Base-by-base conservation (phyloP, 768 basidiomycete species). In the Trichaptum fuscoviolaceum region DNA sequence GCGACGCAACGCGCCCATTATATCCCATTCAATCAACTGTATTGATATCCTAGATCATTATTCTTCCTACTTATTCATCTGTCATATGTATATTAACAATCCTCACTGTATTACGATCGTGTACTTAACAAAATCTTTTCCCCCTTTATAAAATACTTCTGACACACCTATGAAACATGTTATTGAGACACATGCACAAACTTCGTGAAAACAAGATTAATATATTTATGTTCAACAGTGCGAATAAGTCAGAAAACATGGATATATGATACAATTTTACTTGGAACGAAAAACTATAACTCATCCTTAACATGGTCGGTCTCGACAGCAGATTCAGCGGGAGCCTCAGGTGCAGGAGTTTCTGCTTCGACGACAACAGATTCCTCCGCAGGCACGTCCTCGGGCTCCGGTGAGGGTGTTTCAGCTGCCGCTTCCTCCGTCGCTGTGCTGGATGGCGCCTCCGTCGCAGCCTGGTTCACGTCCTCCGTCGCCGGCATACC, bases 251-350 rank as follows among this genome's bases (percentile, higher is more conserved):
- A 52, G 20, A 52, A 52, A 52, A 20, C 20, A 52, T 12, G 12
- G 15, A 52, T 52, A 52, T 52, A 52, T 52, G 12, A 52, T 52
- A 52, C 42, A 52, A 2, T 15, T 52, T 52, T 52, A 5, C 3
- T 52, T 20, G 2, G 30, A 12, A 52, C 6, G 5, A 12, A 52
- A 12, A 52, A 61, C 15, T 61, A 61, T 61, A 61, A 61, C 59
- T 61, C 59, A 25, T 61, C 59, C 59, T 61, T 61, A 15, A 61
- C 59, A 61, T 24, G 59, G 10, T 61, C 59, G 3, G 24, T 20
- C 23, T 25, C 24, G 3, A 25, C 59, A 52, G 42, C 42, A 15
- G 42, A 12, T 18, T 61, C 30, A 25, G 59, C 59, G 30, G 59
- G 24, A 6, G 23, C 59, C 15, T 25, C 30, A 17, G 59, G 59